Base-by-base conservation (phyloP, 1,284 basidiomycete species). In the Grifola frondosa region DNA sequence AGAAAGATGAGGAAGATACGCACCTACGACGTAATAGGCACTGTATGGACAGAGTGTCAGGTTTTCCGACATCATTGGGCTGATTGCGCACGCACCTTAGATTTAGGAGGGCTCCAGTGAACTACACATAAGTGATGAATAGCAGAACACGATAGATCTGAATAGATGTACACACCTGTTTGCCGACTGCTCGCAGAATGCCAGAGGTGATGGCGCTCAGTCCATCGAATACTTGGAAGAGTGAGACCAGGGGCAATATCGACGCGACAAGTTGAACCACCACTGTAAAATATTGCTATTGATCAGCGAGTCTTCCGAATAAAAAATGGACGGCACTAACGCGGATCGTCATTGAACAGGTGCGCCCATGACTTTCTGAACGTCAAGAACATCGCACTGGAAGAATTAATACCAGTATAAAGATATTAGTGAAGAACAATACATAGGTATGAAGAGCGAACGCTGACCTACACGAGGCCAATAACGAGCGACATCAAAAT, bases 181-280 rank as follows among this genome's bases (percentile, higher is more conserved):
- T 84, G 2, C 91, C 91, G 20, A 81, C 70, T 1, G 90, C 82
- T 31, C 92, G 78, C 32, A 96, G 67, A 50, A 95, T 80, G 3
- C 91, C 88, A 11, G 76, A 77, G 1, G 83, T 77, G 6, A 91
- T 80, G 1, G 79, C 86, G 9, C 74, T 67, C 13, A 83, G 73
- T 10, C 83, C 84, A 54, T 95, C 92, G 46, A 84, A 80, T 2
- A 91, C 77, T 58, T 92, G 89, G 74, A 91, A 90, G 25, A 91
- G 73, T 8, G 88, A 82, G 4, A 85, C 71, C n/a, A 88, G 58
- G 0, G 91, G 88, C 30, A 95, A 65, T 43, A 93, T 84, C 0
- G 72, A 64, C 4, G 88, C 80, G 17, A 91, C 88, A 12, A 89
- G 68, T 4, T 52, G 43, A 23, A 84, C 74, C 5, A 91, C 86